Percentiles rank a stretch among this genome's conserved stretches.
These are phyloP conservation scores for Rutstroemia sydowiana DNA, from an alignment of 2,329 filamentous ascomycete species.

Conservation along the genomic window DNA sequence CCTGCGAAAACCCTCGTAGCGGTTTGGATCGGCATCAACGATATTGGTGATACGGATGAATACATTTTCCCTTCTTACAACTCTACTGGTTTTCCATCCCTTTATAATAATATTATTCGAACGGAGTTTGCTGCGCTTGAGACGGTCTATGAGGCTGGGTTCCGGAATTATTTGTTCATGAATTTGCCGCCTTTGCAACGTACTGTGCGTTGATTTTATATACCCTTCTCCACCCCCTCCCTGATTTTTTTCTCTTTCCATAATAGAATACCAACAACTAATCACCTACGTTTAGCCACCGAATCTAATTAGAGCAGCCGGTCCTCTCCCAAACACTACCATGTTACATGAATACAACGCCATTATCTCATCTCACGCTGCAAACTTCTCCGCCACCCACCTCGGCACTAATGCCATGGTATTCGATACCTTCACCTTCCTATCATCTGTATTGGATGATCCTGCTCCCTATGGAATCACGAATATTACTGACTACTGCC, in stretches of 20 bases:
- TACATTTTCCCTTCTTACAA: conserved; percentile 34
- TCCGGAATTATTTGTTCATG: conserved; percentile 41
- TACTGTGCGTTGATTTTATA: conserved; percentile 20
- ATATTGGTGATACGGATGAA: conserved; percentile 43
- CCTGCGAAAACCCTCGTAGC: conserved; percentile 38
- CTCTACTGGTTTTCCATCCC: conserved; percentile 35
- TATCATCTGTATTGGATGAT: conserved; percentile 37
- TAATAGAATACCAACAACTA: no score
- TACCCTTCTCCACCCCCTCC: conserved; percentile 14
- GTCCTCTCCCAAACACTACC: conserved; percentile 37
- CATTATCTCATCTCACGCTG: conserved; percentile 26
- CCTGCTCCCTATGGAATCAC: conserved; percentile 36
- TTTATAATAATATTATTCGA: conserved; percentile 37
- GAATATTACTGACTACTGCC: conserved; percentile 40
- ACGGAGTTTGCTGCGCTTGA: conserved; percentile 37
- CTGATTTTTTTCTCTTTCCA: background rate
- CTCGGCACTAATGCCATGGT: conserved; percentile 33
- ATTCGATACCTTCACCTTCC: conserved; percentile 37
- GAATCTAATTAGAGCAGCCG: conserved; percentile 27
- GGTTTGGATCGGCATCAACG: conserved; percentile 51
- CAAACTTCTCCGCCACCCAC: conserved; percentile 20
- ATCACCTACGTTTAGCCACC: background rate
- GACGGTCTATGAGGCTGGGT: conserved; percentile 36
- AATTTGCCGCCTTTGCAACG: conserved; percentile 45
- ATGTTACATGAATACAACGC: conserved; percentile 40